Percentiles rank a stretch among this genome's conserved stretches.
phyloP scores from a whole-genome alignment of 23 red algal genomes.

The Gracilaria domingensis region DNA sequence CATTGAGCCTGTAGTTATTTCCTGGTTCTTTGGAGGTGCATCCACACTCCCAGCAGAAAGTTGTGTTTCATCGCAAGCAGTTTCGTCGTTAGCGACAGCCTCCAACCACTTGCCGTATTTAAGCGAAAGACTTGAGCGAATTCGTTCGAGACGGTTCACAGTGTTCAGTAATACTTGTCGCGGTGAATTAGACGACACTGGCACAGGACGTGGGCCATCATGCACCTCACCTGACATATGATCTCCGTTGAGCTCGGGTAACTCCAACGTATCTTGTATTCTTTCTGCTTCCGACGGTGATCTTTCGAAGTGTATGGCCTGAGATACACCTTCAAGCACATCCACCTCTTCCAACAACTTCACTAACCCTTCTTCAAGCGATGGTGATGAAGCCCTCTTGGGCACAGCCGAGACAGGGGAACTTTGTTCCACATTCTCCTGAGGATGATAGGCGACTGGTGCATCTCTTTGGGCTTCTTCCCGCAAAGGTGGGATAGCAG shows the following conservation, averaged over 20 bases:
- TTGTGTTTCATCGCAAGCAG: constrained; percentile 30
- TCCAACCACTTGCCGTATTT: constrained; percentile 54
- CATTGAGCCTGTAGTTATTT: constrained; percentile 38
- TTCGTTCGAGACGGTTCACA: constrained; percentile 18
- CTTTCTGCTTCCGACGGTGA: constrained; percentile 30
- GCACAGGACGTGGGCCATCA: not conserved
- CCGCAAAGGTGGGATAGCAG: constrained; percentile 18
- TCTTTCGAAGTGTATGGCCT: constrained; percentile 41
- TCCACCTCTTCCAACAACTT: constrained; percentile 57
- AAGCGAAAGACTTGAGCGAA: constrained; percentile 42
- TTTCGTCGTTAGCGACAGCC: constrained; percentile 40
- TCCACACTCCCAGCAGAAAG: constrained; percentile 15
- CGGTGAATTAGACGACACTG: constrained; percentile 1
- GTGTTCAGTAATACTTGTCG: constrained; percentile 20
- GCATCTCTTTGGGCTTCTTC: constrained; percentile 14
- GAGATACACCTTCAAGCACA: constrained; percentile 34
- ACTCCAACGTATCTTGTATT: constrained; percentile 37
- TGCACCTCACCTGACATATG: constrained; percentile 8
- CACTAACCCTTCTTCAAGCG: constrained; percentile 13
- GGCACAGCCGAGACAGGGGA: not conserved
- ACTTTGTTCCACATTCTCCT: not conserved
- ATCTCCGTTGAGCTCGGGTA: constrained; percentile 17
- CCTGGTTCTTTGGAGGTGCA: constrained; percentile 21
- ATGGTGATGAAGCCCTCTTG: not conserved
- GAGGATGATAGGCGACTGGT: not conserved